Evolutionary conservation across 1,284 basidiomycete genomes (phyloP), one percentile per base, ranked within the genome.

Genomic region (Prillingera fragicola): DNA sequence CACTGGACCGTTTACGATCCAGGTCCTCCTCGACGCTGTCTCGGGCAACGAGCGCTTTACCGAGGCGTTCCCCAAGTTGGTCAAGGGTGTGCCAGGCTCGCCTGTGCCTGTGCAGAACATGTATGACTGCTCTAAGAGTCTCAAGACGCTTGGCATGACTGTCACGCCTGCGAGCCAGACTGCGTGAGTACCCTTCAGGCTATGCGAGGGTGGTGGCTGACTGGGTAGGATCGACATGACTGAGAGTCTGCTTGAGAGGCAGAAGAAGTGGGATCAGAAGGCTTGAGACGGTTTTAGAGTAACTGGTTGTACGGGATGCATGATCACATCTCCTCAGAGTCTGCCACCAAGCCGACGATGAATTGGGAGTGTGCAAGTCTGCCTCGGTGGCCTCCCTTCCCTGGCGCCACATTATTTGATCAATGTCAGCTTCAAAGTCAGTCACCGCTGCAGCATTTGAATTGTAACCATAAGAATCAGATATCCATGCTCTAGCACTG

Each of bases 141-240:
- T 39, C 29, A 34, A 45, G 33, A 13, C 41, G n/a, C 39, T 58
- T 12, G 41, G 23, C 27, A 39, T 58, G 5, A 33, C 21, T 3
- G 43, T 50, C 1, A 54, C 46, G 4, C 27, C 24, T 15, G 56
- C 51, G 41, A 32, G 38, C 18, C 28, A 40, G 31, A 58, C 54
- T 2, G 56, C 54, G 50, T 56, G 45, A 56, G 50, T 41, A 5
- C 23, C n/a, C 6, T 5, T 8, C 32, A 5, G n/a, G n/a, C n/a
- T n/a, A n/a, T n/a, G n/a, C n/a, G n/a, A n/a, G n/a, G n/a, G n/a
- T n/a, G n/a, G n/a, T n/a, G n/a, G n/a, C n/a, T n/a, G n/a, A n/a
- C n/a, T n/a, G n/a, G 14, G 3, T 33, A 52, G 50, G 7, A 34
- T 58, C n/a, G 54, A 55, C 33, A 58, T 58, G 54, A 55, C 54